Evolutionary conservation across 257 asterid genomes (phyloP).

Genomic region (Primulina huaijiensis): DNA sequence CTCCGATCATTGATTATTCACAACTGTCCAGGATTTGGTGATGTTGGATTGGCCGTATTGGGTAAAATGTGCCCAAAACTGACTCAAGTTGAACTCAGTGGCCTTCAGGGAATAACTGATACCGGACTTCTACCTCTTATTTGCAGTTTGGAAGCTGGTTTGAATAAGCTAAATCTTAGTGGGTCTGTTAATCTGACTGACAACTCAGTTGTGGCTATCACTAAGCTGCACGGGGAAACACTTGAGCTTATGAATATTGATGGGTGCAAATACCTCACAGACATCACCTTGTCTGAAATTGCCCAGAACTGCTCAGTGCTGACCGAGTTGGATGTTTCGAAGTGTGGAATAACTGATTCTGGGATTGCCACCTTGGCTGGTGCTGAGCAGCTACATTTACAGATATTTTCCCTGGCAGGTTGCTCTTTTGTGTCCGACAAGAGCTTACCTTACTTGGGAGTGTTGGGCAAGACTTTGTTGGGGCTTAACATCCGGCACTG

Average conservation of each 20-base stretch:
- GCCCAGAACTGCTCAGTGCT: constrained; percentile 54
- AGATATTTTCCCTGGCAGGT: constrained; percentile 59
- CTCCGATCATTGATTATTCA: constrained; percentile 56
- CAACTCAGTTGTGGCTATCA: constrained; percentile 44
- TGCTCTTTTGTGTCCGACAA: constrained; percentile 54
- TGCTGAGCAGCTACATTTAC: constrained; percentile 52
- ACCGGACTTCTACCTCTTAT: constrained; percentile 63
- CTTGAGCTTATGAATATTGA: constrained; percentile 69
- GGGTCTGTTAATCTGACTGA: constrained; percentile 71
- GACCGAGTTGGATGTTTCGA: constrained; percentile 65
- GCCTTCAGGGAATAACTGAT: constrained; percentile 57
- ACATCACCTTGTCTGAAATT: constrained; percentile 54
- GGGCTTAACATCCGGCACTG: constrained; percentile 82
- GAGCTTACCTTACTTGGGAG: constrained; percentile 50
- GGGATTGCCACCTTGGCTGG: constrained; percentile 62
- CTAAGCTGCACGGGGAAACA: constrained; percentile 59
- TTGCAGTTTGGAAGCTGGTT: constrained; percentile 50
- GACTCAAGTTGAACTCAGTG: constrained; percentile 48
- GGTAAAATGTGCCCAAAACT: constrained; percentile 61
- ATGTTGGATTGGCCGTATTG: constrained; percentile 49
- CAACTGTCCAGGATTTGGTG: constrained; percentile 75
- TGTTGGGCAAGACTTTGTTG: constrained; percentile 49
- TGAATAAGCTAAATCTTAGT: constrained; percentile 61
- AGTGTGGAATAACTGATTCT: constrained; percentile 48
- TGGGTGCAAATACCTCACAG: constrained; percentile 58